Conservation (phyloP, 2,329 filamentous ascomycete species). For the Graphium sp. region DNA sequence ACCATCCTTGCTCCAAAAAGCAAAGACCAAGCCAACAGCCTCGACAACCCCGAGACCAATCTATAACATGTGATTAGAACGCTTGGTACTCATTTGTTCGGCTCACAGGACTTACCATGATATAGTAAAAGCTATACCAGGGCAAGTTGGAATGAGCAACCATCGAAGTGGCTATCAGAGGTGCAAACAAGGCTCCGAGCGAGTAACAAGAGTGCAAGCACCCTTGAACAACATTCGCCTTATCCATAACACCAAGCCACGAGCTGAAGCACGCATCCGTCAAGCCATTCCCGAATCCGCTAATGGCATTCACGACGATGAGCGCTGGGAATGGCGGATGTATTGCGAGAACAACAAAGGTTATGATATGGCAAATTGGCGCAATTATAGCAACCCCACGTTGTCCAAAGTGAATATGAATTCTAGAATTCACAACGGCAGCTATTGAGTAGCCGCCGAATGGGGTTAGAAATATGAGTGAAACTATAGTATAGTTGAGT, state of each 20-base stretch:
- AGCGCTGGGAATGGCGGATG: conserved; percentile 51
- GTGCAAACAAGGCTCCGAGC: conserved; percentile 44
- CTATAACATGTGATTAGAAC: conserved; percentile 8
- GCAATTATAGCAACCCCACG: conserved; percentile 49
- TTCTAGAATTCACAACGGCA: conserved; percentile 40
- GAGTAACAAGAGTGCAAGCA: conserved; percentile 51
- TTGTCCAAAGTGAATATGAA: conserved; percentile 45
- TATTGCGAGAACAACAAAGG: conserved; percentile 40
- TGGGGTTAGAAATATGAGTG: conserved; percentile 46
- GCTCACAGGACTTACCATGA: conserved; percentile 37
- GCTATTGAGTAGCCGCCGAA: conserved; percentile 45
- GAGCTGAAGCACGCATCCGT: conserved; percentile 33
- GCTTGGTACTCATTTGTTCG: too few relatives aligned
- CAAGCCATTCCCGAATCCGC: conserved; percentile 51
- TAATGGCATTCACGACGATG: conserved; percentile 42
- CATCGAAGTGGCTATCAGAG: conserved; percentile 49
- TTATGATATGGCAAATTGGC: conserved; percentile 40
- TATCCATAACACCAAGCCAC: conserved; percentile 46
- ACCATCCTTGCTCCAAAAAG: conserved; percentile 45
- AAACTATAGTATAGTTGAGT: conserved; percentile 41
- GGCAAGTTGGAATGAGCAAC: conserved; percentile 38
- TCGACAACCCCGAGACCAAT: conserved; percentile 36
- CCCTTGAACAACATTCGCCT: conserved; percentile 49
- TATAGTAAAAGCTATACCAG: conserved; percentile 57
- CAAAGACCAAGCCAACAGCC: conserved; percentile 25